Base-by-base conservation (phyloP, 2,329 filamentous ascomycete species). In the Balansia obtecta region DNA sequence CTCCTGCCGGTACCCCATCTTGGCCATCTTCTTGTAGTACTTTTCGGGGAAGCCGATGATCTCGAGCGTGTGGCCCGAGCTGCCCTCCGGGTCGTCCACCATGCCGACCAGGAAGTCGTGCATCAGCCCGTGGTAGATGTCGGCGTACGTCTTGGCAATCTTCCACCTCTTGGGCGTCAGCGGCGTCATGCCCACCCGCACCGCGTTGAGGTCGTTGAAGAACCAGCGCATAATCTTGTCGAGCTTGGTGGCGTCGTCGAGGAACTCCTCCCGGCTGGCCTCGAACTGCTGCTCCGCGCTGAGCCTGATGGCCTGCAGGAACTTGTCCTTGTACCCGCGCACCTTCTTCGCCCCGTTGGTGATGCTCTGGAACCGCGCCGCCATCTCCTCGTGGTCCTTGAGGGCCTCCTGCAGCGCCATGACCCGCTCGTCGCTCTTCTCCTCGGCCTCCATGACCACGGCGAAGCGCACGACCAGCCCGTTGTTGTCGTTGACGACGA, bases 121-220 rank as follows among this genome's bases (percentile, higher is more conserved):
- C 91, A 98, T 97, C 58, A 91, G 78, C 56, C 80, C 77, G 70
- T 98, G 93, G 65, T 98, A 98, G 54, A 95, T 90, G 60, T 86
- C 79, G 53, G 83, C 85, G 66, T 95, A 98, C 1, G 86, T 93
- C 64, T 86, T 83, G 70, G 90, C 86, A 45, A 98, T 95, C 63
- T 85, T 90, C 93, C 93, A 98, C 67, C 93, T 95, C 69, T 87
- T 91, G 9, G 94, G 93, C 80, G 96, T 90, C 49, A 98, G 75
- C 30, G 81, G 80, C 53, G 86, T 80, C 87, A 98, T 95, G 61
- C 93, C 91, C 55, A 94, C 77, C 67, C 91, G 89, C 62, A 96
- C 91, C 3, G 88, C 89, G 66, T 94, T 95, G 38, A 98, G 77
- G 65, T 98, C 91, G 70, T 97, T 96, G 72, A 97, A 98, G 68